Percentiles rank a stretch among this genome's conserved stretches.
These are phyloP conservation scores for Rhodotorula graminis DNA, from an alignment of 768 basidiomycete species.

Conservation along the genomic window DNA sequence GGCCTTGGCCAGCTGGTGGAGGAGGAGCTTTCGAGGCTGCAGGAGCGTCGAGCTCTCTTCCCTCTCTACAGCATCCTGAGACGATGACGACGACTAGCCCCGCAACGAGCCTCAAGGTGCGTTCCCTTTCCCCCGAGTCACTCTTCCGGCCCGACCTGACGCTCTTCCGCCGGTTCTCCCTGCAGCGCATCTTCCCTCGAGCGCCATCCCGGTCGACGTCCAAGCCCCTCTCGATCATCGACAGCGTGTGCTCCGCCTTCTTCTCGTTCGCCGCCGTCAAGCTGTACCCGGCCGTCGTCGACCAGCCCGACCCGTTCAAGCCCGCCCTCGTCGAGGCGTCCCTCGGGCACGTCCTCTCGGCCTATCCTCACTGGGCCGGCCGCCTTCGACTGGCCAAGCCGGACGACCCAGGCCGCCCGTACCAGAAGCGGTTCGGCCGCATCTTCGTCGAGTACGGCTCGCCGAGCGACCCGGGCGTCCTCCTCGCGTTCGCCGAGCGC, in stretches of 20 bases:
- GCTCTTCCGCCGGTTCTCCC: too few relatives aligned
- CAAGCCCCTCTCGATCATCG: background rate
- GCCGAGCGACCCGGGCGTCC: background rate
- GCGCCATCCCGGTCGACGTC: background rate
- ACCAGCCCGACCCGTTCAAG: background rate
- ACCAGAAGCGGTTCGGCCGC: background rate
- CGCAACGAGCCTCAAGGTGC: too few relatives aligned
- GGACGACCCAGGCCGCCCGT: background rate
- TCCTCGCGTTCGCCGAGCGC: background rate
- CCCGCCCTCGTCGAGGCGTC: background rate
- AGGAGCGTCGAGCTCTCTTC: too few relatives aligned
- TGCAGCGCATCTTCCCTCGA: too few relatives aligned
- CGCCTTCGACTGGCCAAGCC: background rate
- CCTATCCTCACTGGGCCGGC: background rate
- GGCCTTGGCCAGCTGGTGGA: too few relatives aligned
- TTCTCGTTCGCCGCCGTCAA: background rate
- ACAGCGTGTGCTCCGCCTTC: background rate
- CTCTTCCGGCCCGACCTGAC: too few relatives aligned
- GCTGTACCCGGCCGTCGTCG: background rate
- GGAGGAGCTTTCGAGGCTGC: too few relatives aligned
- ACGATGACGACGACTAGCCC: too few relatives aligned
- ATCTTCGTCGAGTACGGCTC: background rate
- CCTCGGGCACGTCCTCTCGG: background rate
- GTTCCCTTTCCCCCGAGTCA: too few relatives aligned
- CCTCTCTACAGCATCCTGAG: too few relatives aligned